Evolutionary conservation across 1,284 basidiomycete species (phyloP).

Genomic region (Gymnopus androsaceus): DNA sequence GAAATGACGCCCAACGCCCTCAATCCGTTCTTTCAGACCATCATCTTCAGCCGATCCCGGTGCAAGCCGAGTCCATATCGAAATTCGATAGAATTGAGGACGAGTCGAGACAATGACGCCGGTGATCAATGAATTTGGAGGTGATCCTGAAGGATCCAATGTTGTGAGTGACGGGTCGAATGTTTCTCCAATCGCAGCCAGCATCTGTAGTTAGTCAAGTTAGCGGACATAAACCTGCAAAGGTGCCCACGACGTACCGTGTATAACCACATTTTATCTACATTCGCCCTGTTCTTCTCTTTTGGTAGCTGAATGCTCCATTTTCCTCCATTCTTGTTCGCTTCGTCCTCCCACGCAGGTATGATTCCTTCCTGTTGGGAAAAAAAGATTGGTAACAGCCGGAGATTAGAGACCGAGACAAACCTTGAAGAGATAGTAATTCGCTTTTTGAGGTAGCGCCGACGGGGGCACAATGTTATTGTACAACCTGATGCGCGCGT

Average conservation of each 20-base stretch:
- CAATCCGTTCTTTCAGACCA: constrained; percentile 69
- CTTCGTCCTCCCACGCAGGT: constrained; percentile 95
- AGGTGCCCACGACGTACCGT: constrained; percentile 59
- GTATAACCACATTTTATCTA: constrained; percentile 98
- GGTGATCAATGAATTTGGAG: constrained; percentile 77
- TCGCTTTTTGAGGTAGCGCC: constrained; percentile 90
- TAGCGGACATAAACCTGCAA: constrained; percentile 7
- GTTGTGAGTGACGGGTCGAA: constrained; percentile 82
- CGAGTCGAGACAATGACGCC: constrained; percentile 95
- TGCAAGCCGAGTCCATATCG: constrained; percentile 93
- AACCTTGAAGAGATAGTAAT: constrained; percentile 98
- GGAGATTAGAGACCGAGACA: constrained; percentile 13
- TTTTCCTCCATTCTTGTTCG: constrained; percentile 96
- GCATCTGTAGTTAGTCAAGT: constrained; percentile 64
- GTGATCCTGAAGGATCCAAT: constrained; percentile 46
- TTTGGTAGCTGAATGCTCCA: constrained; percentile 98
- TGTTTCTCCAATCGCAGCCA: constrained; percentile 95
- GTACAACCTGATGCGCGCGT: constrained; percentile 66
- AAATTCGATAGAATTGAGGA: constrained; percentile 94
- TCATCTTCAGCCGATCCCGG: constrained; percentile 58
- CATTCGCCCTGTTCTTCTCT: constrained; percentile 83
- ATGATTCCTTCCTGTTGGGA: constrained; percentile 82
- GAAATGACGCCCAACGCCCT: constrained; percentile 76
- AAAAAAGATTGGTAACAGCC: neutral
- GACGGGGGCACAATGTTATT: constrained; percentile 99